phyloP scores from a whole-genome alignment of 345 rosid genomes.

The Eucalyptus tenuipes region DNA sequence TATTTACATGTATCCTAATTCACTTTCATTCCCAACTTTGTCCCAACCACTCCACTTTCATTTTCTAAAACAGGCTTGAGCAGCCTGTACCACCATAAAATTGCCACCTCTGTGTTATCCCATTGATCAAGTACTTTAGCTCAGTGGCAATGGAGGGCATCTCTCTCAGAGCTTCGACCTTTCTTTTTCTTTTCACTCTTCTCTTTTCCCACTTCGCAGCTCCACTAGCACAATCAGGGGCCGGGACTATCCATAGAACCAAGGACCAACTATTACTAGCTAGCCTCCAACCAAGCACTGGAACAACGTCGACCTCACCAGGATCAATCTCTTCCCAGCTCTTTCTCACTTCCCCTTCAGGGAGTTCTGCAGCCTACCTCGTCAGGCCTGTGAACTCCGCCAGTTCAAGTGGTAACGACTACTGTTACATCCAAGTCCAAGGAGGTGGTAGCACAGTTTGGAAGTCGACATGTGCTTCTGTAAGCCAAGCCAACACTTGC shows the following conservation, averaged over 20 bases:
- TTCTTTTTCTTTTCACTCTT: neutral
- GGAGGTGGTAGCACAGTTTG: neutral
- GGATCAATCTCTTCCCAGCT: neutral
- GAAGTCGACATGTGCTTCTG: neutral
- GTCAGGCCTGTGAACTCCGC: neutral
- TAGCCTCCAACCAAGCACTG: neutral
- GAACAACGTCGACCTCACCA: neutral
- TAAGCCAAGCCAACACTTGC: neutral
- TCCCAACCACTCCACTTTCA: neutral
- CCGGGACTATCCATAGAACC: neutral
- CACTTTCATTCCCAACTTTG: neutral
- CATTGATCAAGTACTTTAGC: neutral
- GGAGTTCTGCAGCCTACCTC: neutral
- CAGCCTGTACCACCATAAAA: neutral
- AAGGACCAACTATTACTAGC: neutral
- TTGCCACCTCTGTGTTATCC: neutral
- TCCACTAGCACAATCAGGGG: neutral
- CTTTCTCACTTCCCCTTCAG: constrained; percentile 1
- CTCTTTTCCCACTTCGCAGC: neutral
- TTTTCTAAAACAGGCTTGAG: neutral
- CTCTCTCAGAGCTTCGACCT: neutral
- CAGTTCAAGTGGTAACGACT: neutral
- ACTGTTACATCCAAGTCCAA: neutral
- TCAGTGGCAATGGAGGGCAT: neutral
- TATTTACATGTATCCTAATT: neutral